Base-by-base conservation (phyloP, 768 basidiomycete species). In the Cyclocybe aegerita region DNA sequence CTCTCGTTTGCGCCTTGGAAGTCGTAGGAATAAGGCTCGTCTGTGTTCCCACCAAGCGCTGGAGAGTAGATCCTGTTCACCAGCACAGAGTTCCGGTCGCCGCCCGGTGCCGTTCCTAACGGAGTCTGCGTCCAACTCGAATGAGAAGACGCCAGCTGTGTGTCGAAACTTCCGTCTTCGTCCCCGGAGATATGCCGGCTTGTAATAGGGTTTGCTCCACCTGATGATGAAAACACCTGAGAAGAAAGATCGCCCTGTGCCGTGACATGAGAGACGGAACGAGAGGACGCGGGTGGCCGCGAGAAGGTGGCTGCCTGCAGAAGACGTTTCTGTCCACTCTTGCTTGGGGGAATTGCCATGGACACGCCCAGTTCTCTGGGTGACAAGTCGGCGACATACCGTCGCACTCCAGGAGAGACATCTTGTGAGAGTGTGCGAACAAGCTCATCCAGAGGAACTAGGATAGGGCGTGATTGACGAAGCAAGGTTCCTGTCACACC, bases 381-480 rank as follows among this genome's bases (percentile, higher is more conserved):
- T 48, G 60, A 51, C n/a, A 68, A 52, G 46, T 67, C 63, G 35
- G 69, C 73, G 48, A 83, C 74, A 57, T 82, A 89, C 39, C 83
- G 75, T 58, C 72, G 77, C 49, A 88, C 86, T 60, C 86, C 84
- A 54, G 72, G 70, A 43, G 83, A 85, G 38, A 62, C 52, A 63
- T 90, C 87, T 48, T 69, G 71, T 36, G 75, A 76, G 37, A 89
- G 72, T 40, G 67, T 72, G 16, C 68, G 64, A 39, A 76, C 69
- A 37, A 86, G 63, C 43, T 73, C 65, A 11, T 63, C 54, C 36
- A 81, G 55, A 39, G 60, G 60, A 36, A 56, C 65, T 39, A 73
- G 70, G 45, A 73, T 59, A 16, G 64, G 60, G 40, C 53, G 60
- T 51, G 62, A 63, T 40, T 64, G 52, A 43, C 54, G 64, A 33